Conservation (phyloP, 805 yeast species). For the Pichia californica region DNA sequence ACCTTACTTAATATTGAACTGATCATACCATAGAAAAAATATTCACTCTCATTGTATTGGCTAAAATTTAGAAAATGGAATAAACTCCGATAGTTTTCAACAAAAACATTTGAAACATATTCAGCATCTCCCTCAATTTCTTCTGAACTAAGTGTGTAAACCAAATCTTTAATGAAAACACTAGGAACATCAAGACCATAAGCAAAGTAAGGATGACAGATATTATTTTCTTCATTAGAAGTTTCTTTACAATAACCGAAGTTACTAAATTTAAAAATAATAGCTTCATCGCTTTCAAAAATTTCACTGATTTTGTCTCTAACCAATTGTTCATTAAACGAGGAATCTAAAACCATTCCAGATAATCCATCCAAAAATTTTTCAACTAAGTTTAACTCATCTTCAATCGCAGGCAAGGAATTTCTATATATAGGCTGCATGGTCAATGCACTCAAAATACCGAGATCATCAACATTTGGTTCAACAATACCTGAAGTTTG, state of each 20-base stretch:
- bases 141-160: constrained; percentile 30
- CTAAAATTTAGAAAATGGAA: constrained; percentile 12
- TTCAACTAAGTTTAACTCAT: background rate
- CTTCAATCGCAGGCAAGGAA: background rate
- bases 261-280: constrained; percentile 37
- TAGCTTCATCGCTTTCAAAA: constrained; percentile 39
- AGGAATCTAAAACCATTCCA: constrained; percentile 36
- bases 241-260: constrained; percentile 42
- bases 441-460: background rate
- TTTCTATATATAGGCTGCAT: background rate
- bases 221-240: background rate
- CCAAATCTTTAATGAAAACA: constrained; percentile 44
- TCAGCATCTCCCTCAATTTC: constrained; percentile 32
- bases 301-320: constrained; percentile 26
- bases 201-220: constrained; percentile 10
- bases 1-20: constrained; percentile 3
- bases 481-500: constrained; percentile 15
- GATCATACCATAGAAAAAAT: background rate
- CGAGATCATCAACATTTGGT: background rate
- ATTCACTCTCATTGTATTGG: background rate
- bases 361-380: constrained; percentile 2
- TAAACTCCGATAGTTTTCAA: constrained; percentile 33
- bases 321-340: constrained; percentile 30
- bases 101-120: constrained; percentile 36
- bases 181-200: constrained; percentile 34